Percentiles rank a stretch among this genome's conserved stretches.
phyloP scores from a whole-genome alignment of 2,329 filamentous ascomycete species.

The Seiridium unicorne region DNA sequence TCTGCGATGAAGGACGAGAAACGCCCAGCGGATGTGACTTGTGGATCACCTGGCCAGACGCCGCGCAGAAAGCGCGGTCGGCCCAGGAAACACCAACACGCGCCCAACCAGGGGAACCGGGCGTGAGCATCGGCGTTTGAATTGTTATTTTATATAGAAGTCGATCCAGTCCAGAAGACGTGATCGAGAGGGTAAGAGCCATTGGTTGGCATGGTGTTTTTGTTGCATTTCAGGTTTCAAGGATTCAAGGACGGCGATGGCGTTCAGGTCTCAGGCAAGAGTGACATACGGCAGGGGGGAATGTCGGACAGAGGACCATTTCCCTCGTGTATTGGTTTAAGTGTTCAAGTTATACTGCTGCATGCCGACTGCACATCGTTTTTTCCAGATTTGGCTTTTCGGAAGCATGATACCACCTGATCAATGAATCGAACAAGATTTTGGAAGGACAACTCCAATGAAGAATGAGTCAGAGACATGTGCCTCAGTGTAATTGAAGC shows the following conservation, averaged over 20 bases:
- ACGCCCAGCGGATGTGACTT: not conserved
- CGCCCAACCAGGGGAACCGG: not conserved
- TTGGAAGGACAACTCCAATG: not conserved
- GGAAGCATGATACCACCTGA: not conserved
- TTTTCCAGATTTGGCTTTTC: not conserved
- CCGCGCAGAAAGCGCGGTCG: constrained; percentile 5
- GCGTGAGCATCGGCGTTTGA: not conserved
- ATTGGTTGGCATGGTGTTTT: not conserved
- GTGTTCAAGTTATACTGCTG: not conserved
- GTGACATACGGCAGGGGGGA: not conserved
- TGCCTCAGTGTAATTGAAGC: not conserved
- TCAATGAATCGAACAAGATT: not conserved
- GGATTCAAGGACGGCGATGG: not conserved
- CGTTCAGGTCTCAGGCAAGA: not conserved
- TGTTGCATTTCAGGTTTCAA: not conserved
- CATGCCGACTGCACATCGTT: not conserved
- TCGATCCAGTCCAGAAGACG: not conserved
- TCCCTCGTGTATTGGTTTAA: not conserved
- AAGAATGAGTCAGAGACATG: not conserved
- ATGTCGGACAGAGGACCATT: not conserved
- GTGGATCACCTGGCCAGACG: not conserved
- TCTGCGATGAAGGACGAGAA: not conserved
- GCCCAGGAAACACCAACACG: constrained; percentile 1
- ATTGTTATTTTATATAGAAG: not conserved
- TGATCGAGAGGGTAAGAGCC: not conserved